Evolutionary conservation across 2,329 filamentous ascomycete genomes (phyloP), one percentile per base, ranked within the genome.

Genomic region (Aspergillus chevalieri): DNA sequence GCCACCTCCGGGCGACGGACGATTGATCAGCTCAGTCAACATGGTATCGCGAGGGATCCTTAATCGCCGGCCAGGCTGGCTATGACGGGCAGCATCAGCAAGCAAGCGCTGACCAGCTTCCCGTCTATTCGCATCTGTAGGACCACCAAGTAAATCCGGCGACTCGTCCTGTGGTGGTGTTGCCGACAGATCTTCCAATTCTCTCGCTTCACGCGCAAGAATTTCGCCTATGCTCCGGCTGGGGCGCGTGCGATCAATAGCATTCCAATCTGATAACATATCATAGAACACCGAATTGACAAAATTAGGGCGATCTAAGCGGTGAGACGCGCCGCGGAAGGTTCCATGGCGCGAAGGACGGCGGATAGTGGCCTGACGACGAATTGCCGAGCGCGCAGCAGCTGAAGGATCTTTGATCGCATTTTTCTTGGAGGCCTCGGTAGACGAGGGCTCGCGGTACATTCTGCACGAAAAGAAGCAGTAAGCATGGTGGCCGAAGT

Each of bases 371-470:
- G 67, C 59, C 54, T 76, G 73, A 51, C 81, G 78, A 52, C 81
- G 78, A 59, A 84, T 84, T 39, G 78, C 67, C 36, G 79, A 83
- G 61, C 81, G 78, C 48, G 75, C 68, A 49, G 72, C 63, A 43
- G 78, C 78, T 50, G 75, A 75, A 34, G 74, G 65, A 59, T 83
- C 80, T 63, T 81, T 82, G 54, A 71, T 62, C 47, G 71, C 64
- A 50, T 71, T 67, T 47, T 71, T 73, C 45, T 62, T 67, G 28
- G 56, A 19, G 21, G 66, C 64, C 49, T 72, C 69, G 51, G 74
- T 67, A 44, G 74, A 71, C 38, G 74, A 71, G 46, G 78, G 78
- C 61, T 78, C 76, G 64, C 74, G 74, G 72, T 75, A 83, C 68
- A 83, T 75, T 53, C 77, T 78, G 56, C 47, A 54, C 41, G 38